Base-by-base conservation (phyloP, 495 filamentous ascomycete genomes). In the Xylaria venustula region DNA sequence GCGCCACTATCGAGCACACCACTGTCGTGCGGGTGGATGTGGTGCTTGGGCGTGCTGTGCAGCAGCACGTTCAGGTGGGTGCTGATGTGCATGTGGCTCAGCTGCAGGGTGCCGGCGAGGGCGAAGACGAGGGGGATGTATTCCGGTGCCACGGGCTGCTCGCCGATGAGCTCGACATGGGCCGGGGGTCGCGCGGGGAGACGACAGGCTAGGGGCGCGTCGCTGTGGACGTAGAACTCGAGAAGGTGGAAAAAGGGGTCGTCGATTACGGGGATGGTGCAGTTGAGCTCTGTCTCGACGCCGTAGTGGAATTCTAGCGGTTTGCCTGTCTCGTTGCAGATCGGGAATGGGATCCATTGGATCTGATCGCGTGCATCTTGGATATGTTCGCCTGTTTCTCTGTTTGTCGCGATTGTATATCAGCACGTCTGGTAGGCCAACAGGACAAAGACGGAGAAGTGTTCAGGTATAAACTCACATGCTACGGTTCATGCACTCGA, bases 221-320 rank as follows among this genome's bases (percentile, higher is more conserved):
- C 94, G 78, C 88, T 91, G 81, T 98, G 94, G 67, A 98, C 88
- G 84, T 97, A 98, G 83, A 97, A 97, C 77, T 98, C 94, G 73
- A 97, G 86, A 44, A 98, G 88, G 77, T 98, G 94, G 83, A 94
- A 98, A 81, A 96, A 87, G 19, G 88, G 84, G 75, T 98, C 94
- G 68, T 86, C 79, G 68, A 97, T 83, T 68, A 89, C 82, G 68
- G 87, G 77, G 73, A 98, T 89, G 49, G 94, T 98, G 80, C 94
- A 98, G 77, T 92, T 96, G 65, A 96, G 78, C 64, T 93, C 90
- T 78, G 81, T 78, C 68, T 92, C 89, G 65, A 91, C 75, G 74
- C 93, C 92, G 79, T 95, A 98, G 69, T 83, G 82, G 68, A 98
- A 85, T 62, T 92, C 83, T 65, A 98, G 84, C 1, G 94, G 89